Base-by-base conservation (phyloP, 768 basidiomycete species). In the Clitopilus hobsonii region DNA sequence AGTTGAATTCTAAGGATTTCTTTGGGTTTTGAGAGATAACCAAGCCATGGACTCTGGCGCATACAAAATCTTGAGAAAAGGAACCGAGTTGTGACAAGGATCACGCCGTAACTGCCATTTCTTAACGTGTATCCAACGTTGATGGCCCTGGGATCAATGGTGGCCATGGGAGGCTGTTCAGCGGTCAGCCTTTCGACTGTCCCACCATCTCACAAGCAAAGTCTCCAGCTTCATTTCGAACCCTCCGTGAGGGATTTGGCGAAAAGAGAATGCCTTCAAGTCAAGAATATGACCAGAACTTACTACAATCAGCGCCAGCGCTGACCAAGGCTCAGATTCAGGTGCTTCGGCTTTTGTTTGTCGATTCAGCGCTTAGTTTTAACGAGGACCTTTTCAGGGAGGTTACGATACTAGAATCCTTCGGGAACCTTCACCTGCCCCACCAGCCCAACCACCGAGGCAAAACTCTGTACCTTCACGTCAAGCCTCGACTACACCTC, bases 281-380 rank as follows among this genome's bases (percentile, higher is more conserved):
- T 28, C 61, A 61, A 23, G 58, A 59, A 20, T 77, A 76, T 51
- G 75, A 76, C 55, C 68, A 77, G 32, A 62, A 56, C 26, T 57
- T 76, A 14, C 69, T 76, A 3, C 68, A 63, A 41, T 64, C 62
- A 14, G 72, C 70, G 26, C 75, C 73, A 49, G 68, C 50, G 51
- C 69, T 72, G 7, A 76, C 74, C 2, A 71, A 67, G 28, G 70
- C 68, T 28, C 75, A 74, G 60, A 47, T 70, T 53, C 76, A 75
- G 67, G 75, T 74, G 27, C 49, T 50, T 28, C 24, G 0, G 23
- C 4, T 26, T 16, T 49, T 52, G n/a, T 22, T 29, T 41, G 16
- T 23, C 30, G 29, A 3, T 32, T n/a, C 22, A 28, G 28, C 30
- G 32, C 14, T 49, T 18, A 29, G 22, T 3, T 45, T n/a, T 45